Conservation (phyloP, 371 early-diverging fungal species). For the Mucor irregularis region DNA sequence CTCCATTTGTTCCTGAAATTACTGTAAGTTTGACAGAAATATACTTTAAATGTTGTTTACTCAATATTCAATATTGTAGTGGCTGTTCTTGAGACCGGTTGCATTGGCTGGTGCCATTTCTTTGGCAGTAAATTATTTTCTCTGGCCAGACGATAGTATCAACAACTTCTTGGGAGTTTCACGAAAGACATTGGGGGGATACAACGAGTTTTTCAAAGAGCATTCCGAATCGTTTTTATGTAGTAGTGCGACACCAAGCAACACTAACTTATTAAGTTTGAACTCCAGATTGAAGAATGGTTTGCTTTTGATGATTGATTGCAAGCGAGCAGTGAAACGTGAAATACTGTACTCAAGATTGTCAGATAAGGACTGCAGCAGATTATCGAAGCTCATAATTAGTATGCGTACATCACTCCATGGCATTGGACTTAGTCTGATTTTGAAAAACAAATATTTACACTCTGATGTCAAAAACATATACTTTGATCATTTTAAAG, state of each 20-base stretch:
- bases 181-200: constrained; percentile 21
- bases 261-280: constrained; percentile 22
- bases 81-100: constrained; percentile 39
- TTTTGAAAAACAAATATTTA: constrained; percentile 27
- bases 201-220: constrained; percentile 35
- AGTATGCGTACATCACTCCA: constrained; percentile 31
- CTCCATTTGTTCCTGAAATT: constrained; percentile 18
- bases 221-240: constrained; percentile 34
- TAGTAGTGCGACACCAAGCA: not conserved
- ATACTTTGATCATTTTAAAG: constrained; percentile 12
- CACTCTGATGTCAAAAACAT: constrained; percentile 2
- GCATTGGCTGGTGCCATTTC: constrained; percentile 35
- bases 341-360: constrained; percentile 34
- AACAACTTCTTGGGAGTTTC: constrained; percentile 33
- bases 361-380: constrained; percentile 35
- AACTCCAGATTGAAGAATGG: constrained; percentile 30
- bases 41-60: not conserved
- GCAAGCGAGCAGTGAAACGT: constrained; percentile 44
- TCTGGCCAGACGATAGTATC: constrained; percentile 51
- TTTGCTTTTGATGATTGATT: constrained; percentile 35
- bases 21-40: constrained; percentile 17
- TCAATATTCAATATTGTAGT: constrained; percentile 29
- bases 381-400: constrained; percentile 25
- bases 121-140: constrained; percentile 31
- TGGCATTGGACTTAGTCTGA: constrained; percentile 38